Conservation (phyloP, 2,329 filamentous ascomycete species). For the Colletotrichum sp. region DNA sequence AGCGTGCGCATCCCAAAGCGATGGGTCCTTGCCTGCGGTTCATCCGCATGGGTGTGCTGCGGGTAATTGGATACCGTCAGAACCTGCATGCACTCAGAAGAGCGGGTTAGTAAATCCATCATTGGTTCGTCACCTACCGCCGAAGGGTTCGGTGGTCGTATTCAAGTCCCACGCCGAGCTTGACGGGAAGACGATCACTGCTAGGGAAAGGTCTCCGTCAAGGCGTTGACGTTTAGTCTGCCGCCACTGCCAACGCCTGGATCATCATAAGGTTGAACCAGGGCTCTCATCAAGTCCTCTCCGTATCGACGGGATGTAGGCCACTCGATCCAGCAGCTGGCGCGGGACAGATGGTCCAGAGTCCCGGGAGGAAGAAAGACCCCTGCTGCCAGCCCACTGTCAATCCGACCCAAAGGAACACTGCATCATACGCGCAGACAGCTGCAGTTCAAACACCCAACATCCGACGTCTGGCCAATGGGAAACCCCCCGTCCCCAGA, state of each 20-base stretch:
- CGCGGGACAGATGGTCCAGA: not conserved
- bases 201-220: not conserved
- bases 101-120: not conserved
- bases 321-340: not conserved
- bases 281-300: not conserved
- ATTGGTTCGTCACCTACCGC: not conserved
- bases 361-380: not conserved
- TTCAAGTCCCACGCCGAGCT: not conserved
- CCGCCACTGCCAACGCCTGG: not conserved
- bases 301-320: not conserved
- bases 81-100: not conserved
- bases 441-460: conserved; percentile 1
- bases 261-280: not conserved
- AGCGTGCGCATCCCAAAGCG: not conserved
- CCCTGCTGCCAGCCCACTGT: not conserved
- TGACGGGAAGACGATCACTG: not conserved
- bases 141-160: not conserved
- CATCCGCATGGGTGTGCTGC: not conserved
- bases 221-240: not conserved
- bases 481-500: not conserved
- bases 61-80: not conserved
- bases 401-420: not conserved
- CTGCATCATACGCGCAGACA: not conserved
- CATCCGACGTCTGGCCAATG: not conserved
- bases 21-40: not conserved